Percentiles rank a stretch among this genome's conserved stretches.
These are phyloP conservation scores for Otatea glauca DNA, from an alignment of 176 grass and related monocot species.

Conservation along the genomic window DNA sequence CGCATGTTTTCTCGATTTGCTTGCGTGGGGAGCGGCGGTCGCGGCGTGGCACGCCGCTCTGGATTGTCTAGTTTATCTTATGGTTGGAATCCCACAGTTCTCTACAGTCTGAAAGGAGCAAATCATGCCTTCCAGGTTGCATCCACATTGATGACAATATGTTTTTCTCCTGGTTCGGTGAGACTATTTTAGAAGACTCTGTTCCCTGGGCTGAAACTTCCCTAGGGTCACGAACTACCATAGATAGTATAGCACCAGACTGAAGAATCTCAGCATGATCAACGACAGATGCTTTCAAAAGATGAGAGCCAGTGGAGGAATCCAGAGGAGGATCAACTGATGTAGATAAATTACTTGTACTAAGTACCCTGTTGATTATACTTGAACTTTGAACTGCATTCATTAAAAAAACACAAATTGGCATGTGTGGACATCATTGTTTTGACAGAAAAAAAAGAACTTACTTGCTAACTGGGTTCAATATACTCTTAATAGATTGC, in stretches of 20 bases:
- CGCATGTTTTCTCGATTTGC: no score
- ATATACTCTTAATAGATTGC: constrained; percentile 60
- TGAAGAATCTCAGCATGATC: constrained; percentile 60
- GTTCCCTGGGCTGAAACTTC: constrained; percentile 44
- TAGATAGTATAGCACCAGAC: constrained; percentile 62
- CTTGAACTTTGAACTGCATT: constrained; percentile 34
- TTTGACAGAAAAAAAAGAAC: constrained; percentile 17
- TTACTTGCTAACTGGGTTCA: constrained; percentile 61
- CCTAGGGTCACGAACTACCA: constrained; percentile 81
- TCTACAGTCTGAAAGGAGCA: constrained; percentile 52
- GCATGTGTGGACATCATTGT: constrained; percentile 8
- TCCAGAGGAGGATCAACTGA: constrained; percentile 29
- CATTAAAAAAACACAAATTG: constrained; percentile 31
- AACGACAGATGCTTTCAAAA: constrained; percentile 50
- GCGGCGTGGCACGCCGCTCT: no score
- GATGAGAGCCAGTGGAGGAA: constrained; percentile 34
- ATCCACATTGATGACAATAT: constrained; percentile 45
- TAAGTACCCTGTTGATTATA: constrained; percentile 39
- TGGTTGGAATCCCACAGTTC: constrained; percentile 66
- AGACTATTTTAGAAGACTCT: constrained; percentile 33
- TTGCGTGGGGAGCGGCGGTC: no score
- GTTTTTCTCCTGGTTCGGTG: constrained; percentile 31
- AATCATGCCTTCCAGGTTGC: constrained; percentile 53
- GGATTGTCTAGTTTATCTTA: no score
- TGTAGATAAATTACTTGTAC: constrained; percentile 40